Conservation (phyloP, 2,329 filamentous ascomycete species). For the Plenodomus lindquistii region DNA sequence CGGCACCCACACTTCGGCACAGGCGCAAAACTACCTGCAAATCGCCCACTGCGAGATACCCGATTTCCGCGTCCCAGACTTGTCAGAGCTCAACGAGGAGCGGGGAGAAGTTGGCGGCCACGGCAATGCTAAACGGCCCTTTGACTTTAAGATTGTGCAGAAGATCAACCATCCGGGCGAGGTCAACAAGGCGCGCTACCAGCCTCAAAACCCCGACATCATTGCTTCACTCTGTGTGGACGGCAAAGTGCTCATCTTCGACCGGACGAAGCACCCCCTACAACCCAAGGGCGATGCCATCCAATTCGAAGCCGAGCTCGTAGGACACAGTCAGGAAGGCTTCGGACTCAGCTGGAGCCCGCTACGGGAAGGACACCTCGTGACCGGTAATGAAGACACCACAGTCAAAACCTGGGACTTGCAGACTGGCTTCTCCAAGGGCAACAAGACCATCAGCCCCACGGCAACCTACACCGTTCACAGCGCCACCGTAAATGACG, state of each 20-base stretch:
- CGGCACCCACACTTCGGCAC: constrained; percentile 90
- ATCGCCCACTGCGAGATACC: constrained; percentile 94
- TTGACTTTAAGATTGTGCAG: constrained; percentile 91
- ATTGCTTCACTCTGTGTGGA: constrained; percentile 92
- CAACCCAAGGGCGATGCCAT: constrained; percentile 67
- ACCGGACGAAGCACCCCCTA: constrained; percentile 89
- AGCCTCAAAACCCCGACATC: constrained; percentile 95
- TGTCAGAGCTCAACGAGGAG: constrained; percentile 87
- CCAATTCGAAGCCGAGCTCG: constrained; percentile 80
- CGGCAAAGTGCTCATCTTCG: constrained; percentile 87
- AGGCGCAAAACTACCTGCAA: constrained; percentile 86
- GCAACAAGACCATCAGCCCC: constrained; percentile 71
- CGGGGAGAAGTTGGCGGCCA: constrained; percentile 93
- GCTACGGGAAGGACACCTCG: constrained; percentile 77
- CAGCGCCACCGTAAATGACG: constrained; percentile 90
- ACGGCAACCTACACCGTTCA: constrained; percentile 83
- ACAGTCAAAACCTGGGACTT: constrained; percentile 95
- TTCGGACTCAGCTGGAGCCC: constrained; percentile 95
- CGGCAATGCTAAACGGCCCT: constrained; percentile 73
- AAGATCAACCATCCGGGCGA: constrained; percentile 96
- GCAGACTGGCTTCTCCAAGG: constrained; percentile 68
- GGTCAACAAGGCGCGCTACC: constrained; percentile 97
- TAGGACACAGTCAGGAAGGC: constrained; percentile 85
- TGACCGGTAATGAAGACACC: constrained; percentile 87
- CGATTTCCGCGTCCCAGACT: constrained; percentile 72